Conservation (phyloP, 139 green algal genomes). For the Chlamydomonas eustigma region DNA sequence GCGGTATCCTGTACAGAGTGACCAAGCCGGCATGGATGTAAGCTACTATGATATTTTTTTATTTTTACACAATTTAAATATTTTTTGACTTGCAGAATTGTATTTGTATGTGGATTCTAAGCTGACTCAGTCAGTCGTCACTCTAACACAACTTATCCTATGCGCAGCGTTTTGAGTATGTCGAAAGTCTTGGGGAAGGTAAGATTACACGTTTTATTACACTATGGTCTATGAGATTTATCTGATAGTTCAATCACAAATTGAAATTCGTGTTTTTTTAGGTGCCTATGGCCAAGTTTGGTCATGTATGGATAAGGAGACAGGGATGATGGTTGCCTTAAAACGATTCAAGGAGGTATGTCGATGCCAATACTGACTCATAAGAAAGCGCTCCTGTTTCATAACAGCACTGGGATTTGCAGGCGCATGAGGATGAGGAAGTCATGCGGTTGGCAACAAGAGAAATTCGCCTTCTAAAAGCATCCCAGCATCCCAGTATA, state of each 20-base stretch:
- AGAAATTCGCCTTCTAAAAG: conserved; percentile 31
- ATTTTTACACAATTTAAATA: too few relatives aligned
- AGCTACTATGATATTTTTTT: too few relatives aligned
- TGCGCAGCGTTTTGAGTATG: conserved; percentile 20
- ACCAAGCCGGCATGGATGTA: too few relatives aligned
- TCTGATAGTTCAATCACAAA: not conserved
- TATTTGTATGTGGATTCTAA: too few relatives aligned
- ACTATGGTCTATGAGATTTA: not conserved
- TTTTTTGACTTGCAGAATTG: too few relatives aligned
- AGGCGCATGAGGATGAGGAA: conserved; percentile 25
- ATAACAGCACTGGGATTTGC: too few relatives aligned
- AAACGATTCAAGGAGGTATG: conserved; percentile 42
- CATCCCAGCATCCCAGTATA: conserved; percentile 29
- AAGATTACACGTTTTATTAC: not conserved
- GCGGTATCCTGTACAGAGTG: too few relatives aligned
- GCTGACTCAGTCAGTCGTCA: too few relatives aligned
- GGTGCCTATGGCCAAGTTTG: conserved; percentile 39
- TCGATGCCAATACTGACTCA: too few relatives aligned
- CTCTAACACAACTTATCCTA: too few relatives aligned
- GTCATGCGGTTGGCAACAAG: conserved; percentile 32
- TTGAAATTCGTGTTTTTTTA: not conserved
- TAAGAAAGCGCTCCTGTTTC: too few relatives aligned
- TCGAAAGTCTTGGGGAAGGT: conserved; percentile 18
- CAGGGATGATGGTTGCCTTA: conserved; percentile 28
- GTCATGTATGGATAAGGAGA: conserved; percentile 25